A percentile compares a stretch with the other conserved stretches of the same genome.
Conservation (phyloP, 495 filamentous ascomycete genomes). For the Podospora bellae-mahoneyi region DNA sequence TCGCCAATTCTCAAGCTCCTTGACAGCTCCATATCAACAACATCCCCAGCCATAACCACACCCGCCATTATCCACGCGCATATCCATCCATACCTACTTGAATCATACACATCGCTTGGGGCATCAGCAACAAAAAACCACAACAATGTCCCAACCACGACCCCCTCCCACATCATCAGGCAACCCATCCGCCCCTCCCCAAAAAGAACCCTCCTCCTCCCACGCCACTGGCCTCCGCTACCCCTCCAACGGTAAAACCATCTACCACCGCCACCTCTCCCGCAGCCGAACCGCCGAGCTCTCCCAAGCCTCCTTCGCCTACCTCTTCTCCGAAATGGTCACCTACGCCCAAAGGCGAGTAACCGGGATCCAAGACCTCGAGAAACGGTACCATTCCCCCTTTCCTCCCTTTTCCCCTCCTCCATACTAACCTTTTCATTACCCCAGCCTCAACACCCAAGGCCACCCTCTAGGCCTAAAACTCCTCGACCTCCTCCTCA, state of each 20-base stretch:
- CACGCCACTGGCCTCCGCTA: constrained; percentile 66
- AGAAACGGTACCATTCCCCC: constrained; percentile 64
- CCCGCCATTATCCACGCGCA: neutral
- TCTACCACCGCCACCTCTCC: constrained; percentile 94
- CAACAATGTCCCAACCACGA: neutral
- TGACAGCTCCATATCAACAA: neutral
- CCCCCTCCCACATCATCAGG: neutral
- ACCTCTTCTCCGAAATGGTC: constrained; percentile 96
- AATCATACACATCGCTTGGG: neutral
- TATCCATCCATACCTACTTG: neutral
- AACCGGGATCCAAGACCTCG: constrained; percentile 87
- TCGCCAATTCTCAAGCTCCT: neutral
- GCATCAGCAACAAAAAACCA: neutral
- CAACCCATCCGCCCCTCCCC: neutral
- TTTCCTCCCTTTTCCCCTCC: constrained; percentile 3
- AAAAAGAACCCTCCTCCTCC: neutral
- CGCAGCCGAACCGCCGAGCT: constrained; percentile 81
- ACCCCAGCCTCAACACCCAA: constrained; percentile 77
- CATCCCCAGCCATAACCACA: neutral
- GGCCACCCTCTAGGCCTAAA: constrained; percentile 93
- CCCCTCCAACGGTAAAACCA: constrained; percentile 92
- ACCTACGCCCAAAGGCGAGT: constrained; percentile 88
- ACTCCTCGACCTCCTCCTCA: constrained; percentile 90
- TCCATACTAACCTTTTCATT: neutral
- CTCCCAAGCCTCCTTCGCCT: constrained; percentile 90